Base-by-base conservation (phyloP, 768 basidiomycete genomes). In the Rhodotorula kratochvilovae region DNA sequence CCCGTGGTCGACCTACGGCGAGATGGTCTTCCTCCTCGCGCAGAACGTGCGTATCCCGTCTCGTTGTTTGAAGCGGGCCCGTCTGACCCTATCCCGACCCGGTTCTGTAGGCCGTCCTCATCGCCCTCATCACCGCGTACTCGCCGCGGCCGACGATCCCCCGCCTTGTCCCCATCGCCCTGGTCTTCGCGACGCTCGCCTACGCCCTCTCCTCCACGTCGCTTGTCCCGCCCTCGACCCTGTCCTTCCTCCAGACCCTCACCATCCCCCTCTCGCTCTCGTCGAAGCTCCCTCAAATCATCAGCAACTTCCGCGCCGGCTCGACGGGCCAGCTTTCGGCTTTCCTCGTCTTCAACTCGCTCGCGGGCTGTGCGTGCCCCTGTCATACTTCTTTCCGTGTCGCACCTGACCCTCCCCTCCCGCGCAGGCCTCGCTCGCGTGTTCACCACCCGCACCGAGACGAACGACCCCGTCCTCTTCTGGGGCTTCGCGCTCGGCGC, bases 1-100 rank as follows among this genome's bases (percentile, higher is more conserved):
- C 81, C 92, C 96, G 0, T 96, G 97, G 84, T 92, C 91, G 29
- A 97, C 96, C 1, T 99, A 97, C 70, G 96, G 96, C 78, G 96
- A 99, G 81, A 97, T 95, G 83, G 80, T 93, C 67, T 97, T 97
- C 86, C 85, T 98, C 60, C 61, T 71, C 43, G 64, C 66, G 1
- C 78, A 78, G 51, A 76, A 76, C 51, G 71, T 67, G 57, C 54
- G 55, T 70, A 13, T 15, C 11, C 3, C 15, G 7, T 27, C 31
- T 11, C 11, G 11, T 50, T 23, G 11, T 29, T 12, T 23, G 17
- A 17, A 21, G 15, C 15, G 15, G 23, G 7, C 17, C 3, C 23
- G 3, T 23, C 45, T 46, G 2, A 6, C 59, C 70, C 42, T 53
- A 12, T 27, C 13, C 17, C n/a, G n/a, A n/a, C n/a, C n/a, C n/a